Evolutionary conservation across 2,329 filamentous ascomycete genomes (phyloP), one percentile per base, ranked within the genome.

Genomic region (Ophiostoma ulmi): DNA sequence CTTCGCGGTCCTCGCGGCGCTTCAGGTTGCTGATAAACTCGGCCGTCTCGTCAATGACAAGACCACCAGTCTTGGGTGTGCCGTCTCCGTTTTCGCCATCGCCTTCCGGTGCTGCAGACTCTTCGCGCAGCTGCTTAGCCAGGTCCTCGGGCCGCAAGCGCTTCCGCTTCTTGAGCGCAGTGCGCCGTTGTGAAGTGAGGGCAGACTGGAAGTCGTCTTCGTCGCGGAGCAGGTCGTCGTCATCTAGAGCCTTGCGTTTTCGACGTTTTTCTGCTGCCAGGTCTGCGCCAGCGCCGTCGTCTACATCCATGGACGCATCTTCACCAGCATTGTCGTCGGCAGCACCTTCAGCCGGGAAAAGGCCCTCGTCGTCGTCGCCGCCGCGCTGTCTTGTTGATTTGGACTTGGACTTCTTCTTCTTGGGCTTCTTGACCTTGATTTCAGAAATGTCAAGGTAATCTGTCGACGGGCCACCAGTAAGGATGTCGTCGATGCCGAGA

Each of bases 31-130:
- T 91, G 39, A 99, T 91, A 76, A 99, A 99, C 76, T 97, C 94
- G 0, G 93, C 93, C 0, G 94, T 97, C 77, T 97, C 95, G 72
- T 97, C 94, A 71, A 99, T 94, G n/a, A 97, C 87, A 1, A 99
- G 83, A 1, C 93, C 94, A 39, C 80, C 81, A 2, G 58, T 26
- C 10, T 26, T 52, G 2, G 68, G 58, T 2, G 72, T 26, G 5
- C 38, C 38, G 31, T 67, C 70, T 14, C 26, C 52, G 22, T 64
- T 67, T n/a, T 64, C 63, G 10, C 14, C 67, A 1, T 38, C 61
- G 11, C 44, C 58, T 4, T 61, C 55, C 3, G 86, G 83, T 0
- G 84, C 69, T 3, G 87, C 83, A 0, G 84, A 82, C 35, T 85
- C 88, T 39, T 89, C 86, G 26, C 88, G 89, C 55, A 99, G 82